phyloP scores from a whole-genome alignment of 331 rosid species.

The Phaseolus coccineus region DNA sequence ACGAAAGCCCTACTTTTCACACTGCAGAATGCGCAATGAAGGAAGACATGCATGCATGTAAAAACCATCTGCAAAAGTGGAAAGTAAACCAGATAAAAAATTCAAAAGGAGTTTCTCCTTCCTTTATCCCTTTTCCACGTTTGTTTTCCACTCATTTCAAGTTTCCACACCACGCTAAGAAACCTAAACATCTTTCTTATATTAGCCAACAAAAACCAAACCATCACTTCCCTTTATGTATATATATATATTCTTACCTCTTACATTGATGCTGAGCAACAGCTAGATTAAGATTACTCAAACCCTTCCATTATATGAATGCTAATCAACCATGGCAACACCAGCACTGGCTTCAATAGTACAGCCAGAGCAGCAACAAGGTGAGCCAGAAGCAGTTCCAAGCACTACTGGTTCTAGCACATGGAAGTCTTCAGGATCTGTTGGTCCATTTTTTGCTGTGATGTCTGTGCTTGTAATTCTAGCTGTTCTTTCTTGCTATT shows the following conservation, averaged over 20 bases:
- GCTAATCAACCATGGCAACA: conserved; percentile 45
- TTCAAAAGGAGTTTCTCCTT: background rate
- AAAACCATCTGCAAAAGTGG: conserved; percentile 15
- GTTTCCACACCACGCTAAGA: conserved; percentile 45
- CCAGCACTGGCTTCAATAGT: conserved; percentile 45
- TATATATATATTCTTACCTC: background rate
- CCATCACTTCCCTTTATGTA: conserved; percentile 26
- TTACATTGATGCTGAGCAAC: background rate
- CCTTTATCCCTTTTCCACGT: conserved; percentile 64
- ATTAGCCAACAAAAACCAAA: background rate
- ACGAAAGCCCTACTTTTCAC: conserved; percentile 24
- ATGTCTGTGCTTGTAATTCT: conserved; percentile 63
- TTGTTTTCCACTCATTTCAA: conserved; percentile 54
- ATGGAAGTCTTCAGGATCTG: conserved; percentile 70
- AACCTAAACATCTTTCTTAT: conserved; percentile 30
- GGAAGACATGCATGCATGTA: conserved; percentile 46
- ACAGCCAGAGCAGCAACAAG: conserved; percentile 54
- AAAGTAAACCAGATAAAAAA: conserved; percentile 24
- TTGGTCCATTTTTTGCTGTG: conserved; percentile 77
- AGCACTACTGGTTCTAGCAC: conserved; percentile 7
- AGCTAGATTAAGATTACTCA: background rate
- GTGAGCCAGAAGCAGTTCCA: conserved; percentile 36
- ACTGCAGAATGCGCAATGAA: conserved; percentile 2
- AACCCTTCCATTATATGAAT: background rate
- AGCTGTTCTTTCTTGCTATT: conserved; percentile 64